Evolutionary conservation across 2,329 filamentous ascomycete species (phyloP), one percentile per base, ranked within the genome.

Genomic region (Golovinomyces cichoracearum): DNA sequence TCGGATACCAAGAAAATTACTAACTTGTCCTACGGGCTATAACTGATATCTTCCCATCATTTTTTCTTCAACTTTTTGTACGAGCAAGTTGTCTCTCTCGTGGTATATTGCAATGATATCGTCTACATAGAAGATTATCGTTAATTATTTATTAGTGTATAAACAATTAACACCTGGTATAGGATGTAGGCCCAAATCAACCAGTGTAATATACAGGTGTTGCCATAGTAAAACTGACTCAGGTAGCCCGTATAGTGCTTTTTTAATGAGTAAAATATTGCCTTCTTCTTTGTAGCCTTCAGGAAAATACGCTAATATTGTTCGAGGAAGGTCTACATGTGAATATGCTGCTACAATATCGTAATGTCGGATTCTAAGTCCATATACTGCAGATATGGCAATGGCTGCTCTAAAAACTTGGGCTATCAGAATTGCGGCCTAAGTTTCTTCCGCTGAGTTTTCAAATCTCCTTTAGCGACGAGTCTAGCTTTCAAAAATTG

Each of bases 391-490:
- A 9, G 42, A 45, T 19, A 31, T 45, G 9, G 25, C 42, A 29
- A 45, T 45, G 29, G 17, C 22, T 4, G 25, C 42, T 15, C 42
- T 45, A 26, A 45, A 45, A 10, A 45, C 42, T 21, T 31, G 42
- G 10, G 42, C 42, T 23, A 26, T 26, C 31, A 45, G 15, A 4
- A 26, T 45, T 3, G 23, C 23, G 3, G 40, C 27, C 35, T 31
- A 49, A 9, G 50, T 51, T 3, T 49, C 42, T 17, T 53, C 45
- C 0, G 45, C 10, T 10, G 21, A 26, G 31, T 21, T 44, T 57
- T 42, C 17, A 54, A 47, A 35, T 57, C 54, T 38, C 56, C 53
- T 40, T 17, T n/a, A n/a, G 57, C 54, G 22, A 53, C 56, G 10
- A 56, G 46, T 21, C 56, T 17, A 22, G 56, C 53, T 41, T 57